phyloP scores from a whole-genome alignment of 1,284 basidiomycete genomes.

The Chalciporus sp. region DNA sequence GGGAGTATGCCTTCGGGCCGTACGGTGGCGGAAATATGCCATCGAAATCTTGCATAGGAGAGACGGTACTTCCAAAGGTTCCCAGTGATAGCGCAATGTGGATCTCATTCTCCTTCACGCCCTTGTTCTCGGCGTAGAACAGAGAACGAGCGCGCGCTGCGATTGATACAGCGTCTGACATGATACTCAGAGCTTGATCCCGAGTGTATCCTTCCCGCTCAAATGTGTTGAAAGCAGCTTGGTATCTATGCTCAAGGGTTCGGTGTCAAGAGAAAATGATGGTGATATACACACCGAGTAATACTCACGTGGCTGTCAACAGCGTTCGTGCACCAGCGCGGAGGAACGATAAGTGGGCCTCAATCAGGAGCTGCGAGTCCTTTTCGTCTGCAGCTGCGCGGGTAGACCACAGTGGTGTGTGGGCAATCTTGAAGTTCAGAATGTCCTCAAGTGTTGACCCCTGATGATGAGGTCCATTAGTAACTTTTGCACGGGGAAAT shows the following conservation, averaged over 20 bases:
- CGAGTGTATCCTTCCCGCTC: conserved; percentile 51
- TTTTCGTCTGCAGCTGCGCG: conserved; percentile 40
- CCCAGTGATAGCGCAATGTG: conserved; percentile 72
- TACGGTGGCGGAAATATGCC: conserved; percentile 78
- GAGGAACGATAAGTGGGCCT: conserved; percentile 62
- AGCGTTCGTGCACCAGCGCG: conserved; percentile 63
- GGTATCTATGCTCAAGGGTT: conserved; percentile 51
- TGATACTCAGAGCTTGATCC: conserved; percentile 46
- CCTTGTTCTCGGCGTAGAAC: conserved; percentile 34
- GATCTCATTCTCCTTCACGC: conserved; percentile 24
- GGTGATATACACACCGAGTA: neutral
- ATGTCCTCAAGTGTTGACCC: conserved; percentile 69
- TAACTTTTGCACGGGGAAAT: neutral
- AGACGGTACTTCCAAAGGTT: conserved; percentile 70
- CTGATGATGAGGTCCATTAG: conserved; percentile 36
- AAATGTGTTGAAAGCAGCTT: conserved; percentile 61
- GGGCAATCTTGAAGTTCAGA: conserved; percentile 52
- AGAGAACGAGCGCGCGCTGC: conserved; percentile 48
- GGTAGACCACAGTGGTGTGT: conserved; percentile 70
- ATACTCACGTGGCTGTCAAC: conserved; percentile 60
- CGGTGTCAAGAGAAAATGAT: neutral
- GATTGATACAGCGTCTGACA: conserved; percentile 58
- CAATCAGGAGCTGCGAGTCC: conserved; percentile 53
- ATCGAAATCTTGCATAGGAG: conserved; percentile 71
- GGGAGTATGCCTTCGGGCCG: conserved; percentile 54